Conservation (phyloP, 768 basidiomycete genomes). For the Lactarius deliciosus region DNA sequence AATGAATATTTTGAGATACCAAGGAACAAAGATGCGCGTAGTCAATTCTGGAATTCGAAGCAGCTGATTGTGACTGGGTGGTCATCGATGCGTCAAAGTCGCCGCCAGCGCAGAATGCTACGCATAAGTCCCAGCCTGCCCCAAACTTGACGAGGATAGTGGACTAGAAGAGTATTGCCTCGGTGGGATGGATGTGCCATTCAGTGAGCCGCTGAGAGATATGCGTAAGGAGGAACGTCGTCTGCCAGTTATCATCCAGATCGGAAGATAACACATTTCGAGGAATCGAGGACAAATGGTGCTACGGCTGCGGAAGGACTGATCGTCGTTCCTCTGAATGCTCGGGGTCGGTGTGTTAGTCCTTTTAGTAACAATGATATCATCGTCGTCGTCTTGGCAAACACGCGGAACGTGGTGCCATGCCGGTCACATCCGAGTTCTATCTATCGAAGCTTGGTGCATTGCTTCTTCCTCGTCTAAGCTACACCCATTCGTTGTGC, state of each 20-base stretch:
- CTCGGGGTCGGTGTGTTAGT: background rate
- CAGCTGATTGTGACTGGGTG: constrained; percentile 13
- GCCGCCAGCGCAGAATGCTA: constrained; percentile 17
- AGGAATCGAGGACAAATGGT: constrained; percentile 13
- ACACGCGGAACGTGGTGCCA: constrained; percentile 10
- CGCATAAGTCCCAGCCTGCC: constrained; percentile 2
- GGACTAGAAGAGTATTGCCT: background rate
- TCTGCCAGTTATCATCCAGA: background rate
- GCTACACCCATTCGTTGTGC: background rate
- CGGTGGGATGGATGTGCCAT: background rate
- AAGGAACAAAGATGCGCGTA: constrained; percentile 13
- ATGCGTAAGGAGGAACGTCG: constrained; percentile 1
- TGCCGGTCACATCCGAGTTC: constrained; percentile 14
- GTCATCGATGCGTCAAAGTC: constrained; percentile 14
- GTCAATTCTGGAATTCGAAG: background rate
- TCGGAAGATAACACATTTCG: constrained; percentile 26
- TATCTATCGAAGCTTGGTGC: too few relatives aligned
- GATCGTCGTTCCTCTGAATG: too few relatives aligned
- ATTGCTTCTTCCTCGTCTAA: too few relatives aligned
- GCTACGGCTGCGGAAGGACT: constrained; percentile 29
- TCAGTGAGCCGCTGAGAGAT: constrained; percentile 22
- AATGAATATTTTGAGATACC: constrained; percentile 16
- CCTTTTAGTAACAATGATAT: constrained; percentile 17
- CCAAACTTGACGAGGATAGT: constrained; percentile 18
- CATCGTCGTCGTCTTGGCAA: constrained; percentile 1